phyloP scores from a whole-genome alignment of 495 filamentous ascomycete genomes.

The Aspergillus coremiiformis region DNA sequence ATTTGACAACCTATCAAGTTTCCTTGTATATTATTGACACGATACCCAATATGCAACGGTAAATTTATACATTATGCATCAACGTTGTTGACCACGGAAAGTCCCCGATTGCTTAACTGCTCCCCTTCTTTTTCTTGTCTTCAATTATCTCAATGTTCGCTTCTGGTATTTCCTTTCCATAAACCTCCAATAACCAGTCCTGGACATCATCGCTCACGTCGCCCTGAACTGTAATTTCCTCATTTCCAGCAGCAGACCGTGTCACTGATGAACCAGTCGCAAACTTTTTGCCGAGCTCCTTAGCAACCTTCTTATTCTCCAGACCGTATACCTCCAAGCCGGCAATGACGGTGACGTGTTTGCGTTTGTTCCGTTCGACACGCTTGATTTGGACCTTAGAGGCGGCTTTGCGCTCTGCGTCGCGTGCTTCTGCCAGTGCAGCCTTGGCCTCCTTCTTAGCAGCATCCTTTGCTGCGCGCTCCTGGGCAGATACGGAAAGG shows the following conservation, averaged over 20 bases:
- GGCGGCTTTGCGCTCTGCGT: conserved; percentile 65
- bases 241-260: conserved; percentile 73
- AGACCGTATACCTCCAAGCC: conserved; percentile 85
- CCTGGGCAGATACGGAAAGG: conserved; percentile 80
- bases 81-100: conserved; percentile 2
- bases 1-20: conserved; percentile 1
- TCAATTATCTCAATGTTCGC: conserved; percentile 91
- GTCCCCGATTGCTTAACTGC: conserved; percentile 1
- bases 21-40: conserved; percentile 17
- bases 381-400: conserved; percentile 88
- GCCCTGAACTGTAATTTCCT: conserved; percentile 97
- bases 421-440: conserved; percentile 69
- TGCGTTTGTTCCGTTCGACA: conserved; percentile 95
- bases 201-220: conserved; percentile 92
- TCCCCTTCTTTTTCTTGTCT: conserved; percentile 77
- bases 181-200: conserved; percentile 82
- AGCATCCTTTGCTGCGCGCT: conserved; percentile 88
- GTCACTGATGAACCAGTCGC: conserved; percentile 92
- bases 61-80: conserved; percentile 13
- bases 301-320: conserved; percentile 79
- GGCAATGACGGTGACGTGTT: conserved; percentile 84
- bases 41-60: conserved; percentile 20
- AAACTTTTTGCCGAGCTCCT: conserved; percentile 49
- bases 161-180: conserved; percentile 73
- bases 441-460: conserved; percentile 93